Conservation (phyloP, 139 green algal genomes). For the Volvox africanus region DNA sequence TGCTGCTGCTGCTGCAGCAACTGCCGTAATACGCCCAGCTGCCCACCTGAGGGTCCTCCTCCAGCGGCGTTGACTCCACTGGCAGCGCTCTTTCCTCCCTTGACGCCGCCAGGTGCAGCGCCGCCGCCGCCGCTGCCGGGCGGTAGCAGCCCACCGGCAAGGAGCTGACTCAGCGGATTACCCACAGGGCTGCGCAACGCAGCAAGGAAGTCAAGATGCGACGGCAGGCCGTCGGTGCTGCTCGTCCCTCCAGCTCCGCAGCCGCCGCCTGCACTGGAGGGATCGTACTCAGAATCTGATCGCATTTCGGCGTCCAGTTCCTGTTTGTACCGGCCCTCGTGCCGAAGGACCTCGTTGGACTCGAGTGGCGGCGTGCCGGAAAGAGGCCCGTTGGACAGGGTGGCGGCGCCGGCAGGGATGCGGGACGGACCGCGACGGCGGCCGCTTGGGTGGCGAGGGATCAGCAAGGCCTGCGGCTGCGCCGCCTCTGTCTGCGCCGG, state of each 20-base stretch:
- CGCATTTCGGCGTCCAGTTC: neutral
- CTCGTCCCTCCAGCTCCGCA: neutral
- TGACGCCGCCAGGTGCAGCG: neutral
- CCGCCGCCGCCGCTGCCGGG: neutral
- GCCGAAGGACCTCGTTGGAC: neutral
- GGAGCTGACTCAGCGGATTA: neutral
- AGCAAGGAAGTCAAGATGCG: constrained; percentile 30
- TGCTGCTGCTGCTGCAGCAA: constrained; percentile 20
- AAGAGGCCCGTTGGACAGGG: constrained; percentile 4
- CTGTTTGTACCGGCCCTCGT: constrained; percentile 20
- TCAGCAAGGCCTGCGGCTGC: neutral
- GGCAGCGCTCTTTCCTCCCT: neutral
- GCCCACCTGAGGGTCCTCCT: neutral
- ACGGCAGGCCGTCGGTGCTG: neutral
- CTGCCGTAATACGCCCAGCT: constrained; percentile 31
- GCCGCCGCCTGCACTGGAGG: neutral
- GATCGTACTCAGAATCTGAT: constrained; percentile 32
- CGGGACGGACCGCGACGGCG: constrained; percentile 9
- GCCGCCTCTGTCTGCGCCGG: neutral
- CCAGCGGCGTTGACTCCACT: neutral
- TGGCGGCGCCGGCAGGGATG: neutral
- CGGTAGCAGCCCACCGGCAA: constrained; percentile 4
- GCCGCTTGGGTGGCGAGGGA: neutral
- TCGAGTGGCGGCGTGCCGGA: neutral
- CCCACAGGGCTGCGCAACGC: constrained; percentile 5